Base-by-base conservation (phyloP, 2,329 filamentous ascomycete species). In the Ceratocystis papillata region DNA sequence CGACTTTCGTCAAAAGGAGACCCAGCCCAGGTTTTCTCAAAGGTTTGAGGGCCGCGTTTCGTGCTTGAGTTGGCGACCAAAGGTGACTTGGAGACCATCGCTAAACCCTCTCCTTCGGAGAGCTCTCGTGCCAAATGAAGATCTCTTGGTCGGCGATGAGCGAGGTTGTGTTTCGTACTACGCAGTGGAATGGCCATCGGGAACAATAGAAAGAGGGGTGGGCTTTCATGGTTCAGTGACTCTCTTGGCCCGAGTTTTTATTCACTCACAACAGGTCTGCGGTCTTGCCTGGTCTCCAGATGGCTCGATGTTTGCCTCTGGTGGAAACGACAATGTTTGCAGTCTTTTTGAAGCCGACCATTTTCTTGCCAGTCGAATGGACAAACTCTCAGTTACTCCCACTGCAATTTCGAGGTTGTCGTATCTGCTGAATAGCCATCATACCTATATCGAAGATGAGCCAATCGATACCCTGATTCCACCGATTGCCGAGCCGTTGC, bases 261-360 rank as follows among this genome's bases (percentile, higher is more conserved):
- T 90, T 6, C 93, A 97, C 73, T 84, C 81, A 1, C 91, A 96
- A 75, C 92, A 97, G 72, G 87, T 99, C 65, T 99, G 94, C 72
- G 93, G 93, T 1, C 79, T 99, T n/a, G 83, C 89, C 2, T 97
- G 92, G 90, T 92, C 90, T 2, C 78, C 79, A 2, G 84, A 89
- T 71, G 90, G 90, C 2, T 80, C 80, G 2, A 80, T 86, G 45
- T 92, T 99, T 73, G 90, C 90, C 15, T 91, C 89, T 3, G 92
- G 94, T 5, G 90, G 89, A 28, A 97, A 99, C 73, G 94, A 99
- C 77, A 96, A 97, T 72, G 76, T 85, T 2, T 95, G 93, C 72
- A 88, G 86, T 70, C 79, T 97, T 1, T 96, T 95, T 74, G 84
- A 92, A 64, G 81, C 83, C 2, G 79, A 81, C 61, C 80, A 83